phyloP scores from a whole-genome alignment of 495 filamentous ascomycete genomes.

The Alectoria sarmentosa region DNA sequence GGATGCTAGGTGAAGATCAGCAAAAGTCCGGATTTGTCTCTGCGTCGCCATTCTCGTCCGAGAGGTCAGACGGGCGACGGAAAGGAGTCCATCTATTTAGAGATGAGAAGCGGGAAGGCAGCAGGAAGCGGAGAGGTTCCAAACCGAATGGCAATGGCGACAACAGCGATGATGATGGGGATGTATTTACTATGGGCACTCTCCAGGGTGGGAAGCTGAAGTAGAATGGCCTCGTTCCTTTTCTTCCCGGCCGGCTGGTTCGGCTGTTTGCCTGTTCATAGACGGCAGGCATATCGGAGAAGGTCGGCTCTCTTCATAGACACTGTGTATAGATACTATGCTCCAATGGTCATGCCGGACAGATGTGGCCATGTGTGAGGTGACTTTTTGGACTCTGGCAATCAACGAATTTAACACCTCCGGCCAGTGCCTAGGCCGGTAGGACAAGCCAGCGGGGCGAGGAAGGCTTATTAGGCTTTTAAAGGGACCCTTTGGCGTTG shows the following conservation, averaged over 20 bases:
- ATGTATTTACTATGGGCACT: constrained; percentile 38
- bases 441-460: not conserved
- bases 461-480: not conserved
- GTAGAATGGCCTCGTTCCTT: not conserved
- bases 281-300: not conserved
- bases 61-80: constrained; percentile 34
- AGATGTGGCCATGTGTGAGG: not conserved
- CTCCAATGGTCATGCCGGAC: not conserved
- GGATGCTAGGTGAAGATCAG: constrained; percentile 74
- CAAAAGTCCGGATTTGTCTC: constrained; percentile 45
- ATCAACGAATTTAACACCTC: not conserved
- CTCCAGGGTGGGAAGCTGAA: constrained; percentile 7
- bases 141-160: constrained; percentile 21
- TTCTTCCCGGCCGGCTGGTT: not conserved
- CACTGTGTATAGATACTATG: not conserved
- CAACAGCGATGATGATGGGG: constrained; percentile 33
- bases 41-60: constrained; percentile 41
- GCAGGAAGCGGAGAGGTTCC: not conserved
- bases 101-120: constrained; percentile 15
- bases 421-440: not conserved
- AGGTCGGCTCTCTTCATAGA: not conserved
- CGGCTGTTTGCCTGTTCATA: not conserved
- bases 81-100: constrained; percentile 39
- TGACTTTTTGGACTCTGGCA: not conserved
- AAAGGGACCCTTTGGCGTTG: not conserved